Percentiles rank a stretch among this genome's conserved stretches.
Conservation (phyloP, 139 green algal genomes). For the Coccomyxa sp. region DNA sequence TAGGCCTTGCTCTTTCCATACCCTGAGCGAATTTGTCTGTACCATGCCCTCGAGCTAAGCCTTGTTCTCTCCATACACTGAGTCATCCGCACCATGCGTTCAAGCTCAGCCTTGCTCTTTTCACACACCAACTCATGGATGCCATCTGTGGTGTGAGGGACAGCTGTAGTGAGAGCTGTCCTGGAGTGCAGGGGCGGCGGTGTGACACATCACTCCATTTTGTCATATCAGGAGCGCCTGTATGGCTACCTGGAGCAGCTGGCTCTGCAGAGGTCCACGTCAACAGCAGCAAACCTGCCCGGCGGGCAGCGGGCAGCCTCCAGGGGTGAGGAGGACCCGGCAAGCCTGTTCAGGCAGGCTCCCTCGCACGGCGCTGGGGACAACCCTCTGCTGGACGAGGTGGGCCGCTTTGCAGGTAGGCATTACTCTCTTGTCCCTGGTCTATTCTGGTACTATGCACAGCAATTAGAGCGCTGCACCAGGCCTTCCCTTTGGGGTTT, state of each 20-base stretch:
- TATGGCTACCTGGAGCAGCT: not conserved
- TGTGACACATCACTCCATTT: not conserved
- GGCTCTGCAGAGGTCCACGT: not conserved
- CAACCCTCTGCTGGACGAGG: not conserved
- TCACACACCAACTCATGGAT: no score
- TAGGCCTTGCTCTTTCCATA: not conserved
- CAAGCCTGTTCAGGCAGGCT: not conserved
- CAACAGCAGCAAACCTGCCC: no score
- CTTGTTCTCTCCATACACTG: not conserved
- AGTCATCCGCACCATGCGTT: not conserved
- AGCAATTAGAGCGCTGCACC: no score
- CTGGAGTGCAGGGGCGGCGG: not conserved
- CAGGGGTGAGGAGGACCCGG: not conserved
- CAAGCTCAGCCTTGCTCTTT: not conserved
- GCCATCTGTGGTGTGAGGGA: no score
- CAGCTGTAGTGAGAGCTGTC: not conserved
- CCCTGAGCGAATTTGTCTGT: not conserved
- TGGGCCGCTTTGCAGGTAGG: not conserved
- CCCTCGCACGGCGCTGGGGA: not conserved
- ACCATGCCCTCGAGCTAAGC: not conserved
- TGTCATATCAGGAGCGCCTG: slow-evolving; percentile 2
- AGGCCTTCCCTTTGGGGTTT: no score
- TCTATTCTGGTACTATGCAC: no score
- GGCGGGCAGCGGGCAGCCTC: not conserved
- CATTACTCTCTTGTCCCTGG: no score